Conservation (phyloP, 1,139 yeast genomes). For the Debaryomyces udenii region DNA sequence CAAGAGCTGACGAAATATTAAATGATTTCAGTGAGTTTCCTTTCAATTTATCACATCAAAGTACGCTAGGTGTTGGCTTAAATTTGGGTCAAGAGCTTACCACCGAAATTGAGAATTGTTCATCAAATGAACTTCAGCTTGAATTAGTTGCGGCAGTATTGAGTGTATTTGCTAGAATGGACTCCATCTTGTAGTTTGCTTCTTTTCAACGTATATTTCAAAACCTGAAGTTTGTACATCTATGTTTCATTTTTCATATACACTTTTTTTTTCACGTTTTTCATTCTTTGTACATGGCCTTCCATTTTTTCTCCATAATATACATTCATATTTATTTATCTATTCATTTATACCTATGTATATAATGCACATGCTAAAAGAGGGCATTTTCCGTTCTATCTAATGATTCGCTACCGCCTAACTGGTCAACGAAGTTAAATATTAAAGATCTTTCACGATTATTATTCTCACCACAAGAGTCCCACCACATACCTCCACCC, state of each 20-base stretch:
- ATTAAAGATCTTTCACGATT: slow-evolving; percentile 41
- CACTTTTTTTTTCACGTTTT: background rate
- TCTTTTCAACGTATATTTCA: slow-evolving; percentile 1
- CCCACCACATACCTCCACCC: slow-evolving; percentile 97
- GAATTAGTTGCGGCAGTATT: slow-evolving; percentile 92
- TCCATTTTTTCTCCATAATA: slow-evolving; percentile 1
- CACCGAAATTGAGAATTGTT: slow-evolving; percentile 65
- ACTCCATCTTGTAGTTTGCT: slow-evolving; percentile 47
- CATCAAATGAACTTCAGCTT: slow-evolving; percentile 62
- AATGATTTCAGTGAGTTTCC: slow-evolving; percentile 86
- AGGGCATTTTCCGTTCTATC: slow-evolving; percentile 13
- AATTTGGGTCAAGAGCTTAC: slow-evolving; percentile 72
- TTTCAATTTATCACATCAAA: slow-evolving; percentile 57
- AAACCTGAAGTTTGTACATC: no score
- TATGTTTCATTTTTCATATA: slow-evolving; percentile 8
- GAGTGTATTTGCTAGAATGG: slow-evolving; percentile 63
- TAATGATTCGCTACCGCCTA: slow-evolving; percentile 36
- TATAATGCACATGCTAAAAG: background rate
- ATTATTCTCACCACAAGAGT: slow-evolving; percentile 69
- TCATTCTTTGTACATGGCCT: background rate
- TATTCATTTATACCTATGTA: no score
- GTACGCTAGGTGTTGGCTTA: slow-evolving; percentile 73
- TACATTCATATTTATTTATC: slow-evolving; percentile 1
- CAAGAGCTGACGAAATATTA: slow-evolving; percentile 88
- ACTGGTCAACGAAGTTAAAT: slow-evolving; percentile 40